A percentile compares a stretch with the other conserved stretches of the same genome.
Conservation (phyloP, 139 green algal genomes). For the Picochlorum costavermella region DNA sequence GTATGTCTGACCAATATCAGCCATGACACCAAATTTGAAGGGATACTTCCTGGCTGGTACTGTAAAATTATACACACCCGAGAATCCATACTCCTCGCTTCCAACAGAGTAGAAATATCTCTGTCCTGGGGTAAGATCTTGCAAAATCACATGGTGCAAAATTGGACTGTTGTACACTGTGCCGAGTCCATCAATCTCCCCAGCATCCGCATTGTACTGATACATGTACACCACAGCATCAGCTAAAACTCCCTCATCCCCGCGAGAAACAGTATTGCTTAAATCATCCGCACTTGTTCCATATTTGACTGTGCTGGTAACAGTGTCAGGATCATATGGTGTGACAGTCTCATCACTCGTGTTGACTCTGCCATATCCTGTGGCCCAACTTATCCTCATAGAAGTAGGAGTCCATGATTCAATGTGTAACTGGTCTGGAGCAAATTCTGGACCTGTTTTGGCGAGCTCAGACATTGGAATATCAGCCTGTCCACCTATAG, state of each 20-base stretch:
- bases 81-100: not conserved
- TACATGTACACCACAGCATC: not conserved
- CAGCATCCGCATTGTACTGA: not conserved
- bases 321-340: not conserved
- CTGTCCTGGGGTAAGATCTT: not conserved
- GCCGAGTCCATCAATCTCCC: not conserved
- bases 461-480: too few species aligned
- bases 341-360: not conserved
- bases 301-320: not conserved
- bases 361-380: not conserved
- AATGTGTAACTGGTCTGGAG: not conserved
- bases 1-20: not conserved
- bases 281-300: not conserved
- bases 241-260: not conserved
- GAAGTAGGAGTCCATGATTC: constrained; percentile 4
- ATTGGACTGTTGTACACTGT: not conserved
- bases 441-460: not conserved
- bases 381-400: not conserved
- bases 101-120: constrained; percentile 1
- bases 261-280: not conserved
- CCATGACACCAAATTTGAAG: not conserved
- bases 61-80: not conserved
- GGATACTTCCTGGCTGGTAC: constrained; percentile 1
- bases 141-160: not conserved
- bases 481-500: too few species aligned